Conservation (phyloP, 371 early-diverging fungal species). For the Dinochytrium kinnereticum region DNA sequence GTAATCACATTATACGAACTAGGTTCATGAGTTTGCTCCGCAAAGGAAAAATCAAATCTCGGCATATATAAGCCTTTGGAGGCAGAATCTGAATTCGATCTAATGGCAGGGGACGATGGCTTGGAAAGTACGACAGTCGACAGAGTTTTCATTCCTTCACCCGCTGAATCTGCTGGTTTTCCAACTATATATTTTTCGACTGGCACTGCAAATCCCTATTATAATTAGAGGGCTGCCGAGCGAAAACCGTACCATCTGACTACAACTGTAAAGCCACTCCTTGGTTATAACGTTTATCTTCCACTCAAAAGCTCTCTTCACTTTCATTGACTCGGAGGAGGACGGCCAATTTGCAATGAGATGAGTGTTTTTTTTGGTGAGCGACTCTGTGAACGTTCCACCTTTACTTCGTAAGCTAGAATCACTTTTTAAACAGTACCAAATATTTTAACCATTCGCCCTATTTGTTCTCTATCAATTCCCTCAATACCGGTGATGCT, state of each 20-base stretch:
- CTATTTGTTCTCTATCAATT: constrained; percentile 38
- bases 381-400: constrained; percentile 41
- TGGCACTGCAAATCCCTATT: not conserved
- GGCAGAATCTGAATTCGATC: too few relatives aligned
- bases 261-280: not conserved
- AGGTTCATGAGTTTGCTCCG: too few relatives aligned
- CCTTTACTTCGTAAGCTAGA: constrained; percentile 25
- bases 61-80: not conserved
- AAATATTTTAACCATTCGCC: not conserved
- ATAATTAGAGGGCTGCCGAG: not conserved
- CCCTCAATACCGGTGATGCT: constrained; percentile 47
- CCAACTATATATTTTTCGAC: not conserved
- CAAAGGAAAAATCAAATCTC: not conserved
- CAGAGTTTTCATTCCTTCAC: too few relatives aligned
- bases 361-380: constrained; percentile 48
- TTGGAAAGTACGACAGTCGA: too few relatives aligned
- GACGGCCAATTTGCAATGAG: constrained; percentile 28
- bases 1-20: too few relatives aligned
- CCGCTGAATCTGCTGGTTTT: too few relatives aligned
- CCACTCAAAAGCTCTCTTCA: not conserved
- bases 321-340: not conserved
- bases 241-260: not conserved
- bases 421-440: not conserved
- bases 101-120: too few relatives aligned
- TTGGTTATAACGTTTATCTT: not conserved